Conservation (phyloP, 1,284 basidiomycete genomes). For the Sporisorium scitamineum region DNA sequence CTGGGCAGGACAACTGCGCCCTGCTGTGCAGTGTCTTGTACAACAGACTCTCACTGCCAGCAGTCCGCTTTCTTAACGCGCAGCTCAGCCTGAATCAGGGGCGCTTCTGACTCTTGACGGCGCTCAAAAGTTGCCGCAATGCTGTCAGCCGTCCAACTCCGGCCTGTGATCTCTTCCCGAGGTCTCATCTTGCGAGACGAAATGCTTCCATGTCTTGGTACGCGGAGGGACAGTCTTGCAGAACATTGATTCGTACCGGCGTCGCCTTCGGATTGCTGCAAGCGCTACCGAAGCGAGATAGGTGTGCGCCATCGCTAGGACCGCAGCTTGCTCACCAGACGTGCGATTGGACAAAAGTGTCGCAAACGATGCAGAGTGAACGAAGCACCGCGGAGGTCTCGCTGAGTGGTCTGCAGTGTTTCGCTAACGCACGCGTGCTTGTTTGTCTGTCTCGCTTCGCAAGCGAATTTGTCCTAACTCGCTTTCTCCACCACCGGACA, state of each 20-base stretch:
- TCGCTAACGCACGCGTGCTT: constrained; percentile 11
- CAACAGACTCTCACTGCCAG: too few relatives aligned
- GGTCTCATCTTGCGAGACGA: too few relatives aligned
- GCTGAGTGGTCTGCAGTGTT: background rate
- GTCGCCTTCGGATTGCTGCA: background rate
- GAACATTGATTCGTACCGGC: background rate
- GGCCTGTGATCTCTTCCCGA: background rate
- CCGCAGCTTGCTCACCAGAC: background rate
- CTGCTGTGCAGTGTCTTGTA: too few relatives aligned
- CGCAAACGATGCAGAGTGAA: too few relatives aligned
- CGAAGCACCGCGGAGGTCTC: too few relatives aligned
- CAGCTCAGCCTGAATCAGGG: constrained; percentile 3
- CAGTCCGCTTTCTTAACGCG: background rate
- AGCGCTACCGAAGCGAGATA: background rate
- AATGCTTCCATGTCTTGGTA: background rate
- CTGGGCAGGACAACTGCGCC: too few relatives aligned
- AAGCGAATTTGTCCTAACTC: constrained; percentile 7
- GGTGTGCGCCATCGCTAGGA: background rate
- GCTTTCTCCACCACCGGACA: too few relatives aligned
- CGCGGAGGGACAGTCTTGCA: background rate
- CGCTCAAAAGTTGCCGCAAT: background rate
- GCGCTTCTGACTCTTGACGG: background rate
- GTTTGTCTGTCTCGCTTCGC: constrained; percentile 15
- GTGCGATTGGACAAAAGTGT: too few relatives aligned
- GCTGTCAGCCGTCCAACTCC: background rate